These are phyloP conservation scores for Tympanopsis confertula DNA, from an alignment of 2,329 filamentous ascomycete species.

Conservation along the genomic window DNA sequence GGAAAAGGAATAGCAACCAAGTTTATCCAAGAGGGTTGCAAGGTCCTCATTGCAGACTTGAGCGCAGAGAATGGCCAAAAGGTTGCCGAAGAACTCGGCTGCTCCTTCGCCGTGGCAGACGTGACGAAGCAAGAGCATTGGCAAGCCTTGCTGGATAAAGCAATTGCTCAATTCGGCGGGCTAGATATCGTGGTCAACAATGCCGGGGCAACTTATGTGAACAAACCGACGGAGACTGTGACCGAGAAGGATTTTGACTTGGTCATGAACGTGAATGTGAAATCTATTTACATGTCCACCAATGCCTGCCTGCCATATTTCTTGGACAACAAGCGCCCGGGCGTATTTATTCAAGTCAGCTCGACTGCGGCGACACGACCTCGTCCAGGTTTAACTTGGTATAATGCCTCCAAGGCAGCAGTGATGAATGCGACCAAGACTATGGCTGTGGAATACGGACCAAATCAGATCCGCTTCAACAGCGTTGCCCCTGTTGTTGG, in stretches of 20 bases:
- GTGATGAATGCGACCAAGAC: constrained; percentile 44
- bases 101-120: constrained; percentile 29
- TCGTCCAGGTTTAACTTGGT: constrained; percentile 54
- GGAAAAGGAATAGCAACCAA: constrained; percentile 48
- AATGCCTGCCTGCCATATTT: constrained; percentile 49
- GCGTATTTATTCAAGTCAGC: constrained; percentile 53
- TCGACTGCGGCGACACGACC: constrained; percentile 51
- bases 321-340: constrained; percentile 40
- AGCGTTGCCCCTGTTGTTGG: constrained; percentile 59
- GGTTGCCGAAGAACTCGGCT: constrained; percentile 31
- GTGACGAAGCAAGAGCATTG: constrained; percentile 41
- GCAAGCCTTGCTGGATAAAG: constrained; percentile 32
- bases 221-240: constrained; percentile 52
- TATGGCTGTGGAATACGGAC: constrained; percentile 62
- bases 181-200: constrained; percentile 52
- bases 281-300: constrained; percentile 50
- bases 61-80: constrained; percentile 36
- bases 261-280: constrained; percentile 59
- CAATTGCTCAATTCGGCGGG: constrained; percentile 31
- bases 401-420: constrained; percentile 58
- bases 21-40: constrained; percentile 46
- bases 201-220: constrained; percentile 43
- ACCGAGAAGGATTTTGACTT: constrained; percentile 56
- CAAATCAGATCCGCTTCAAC: constrained; percentile 63
- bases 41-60: constrained; percentile 51